A percentile compares a stretch with the other conserved stretches of the same genome.
Evolutionary conservation across 768 basidiomycete genomes (phyloP).

Genomic region (Tricholoma hemisulphureum): DNA sequence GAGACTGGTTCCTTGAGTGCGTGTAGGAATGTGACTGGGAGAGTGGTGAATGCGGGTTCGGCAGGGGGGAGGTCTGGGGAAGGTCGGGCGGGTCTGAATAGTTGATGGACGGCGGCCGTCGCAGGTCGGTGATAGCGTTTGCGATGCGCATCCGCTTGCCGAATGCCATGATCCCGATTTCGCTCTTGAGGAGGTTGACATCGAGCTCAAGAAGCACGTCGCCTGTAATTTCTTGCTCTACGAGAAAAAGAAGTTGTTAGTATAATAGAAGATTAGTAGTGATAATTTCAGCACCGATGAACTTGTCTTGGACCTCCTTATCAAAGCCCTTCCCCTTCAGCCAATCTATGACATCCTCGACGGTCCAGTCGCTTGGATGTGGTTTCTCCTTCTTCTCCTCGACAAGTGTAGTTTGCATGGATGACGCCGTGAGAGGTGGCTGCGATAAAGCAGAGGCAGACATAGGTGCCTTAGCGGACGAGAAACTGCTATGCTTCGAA

Average conservation of each 20-base stretch:
- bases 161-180: conserved; percentile 91
- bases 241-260: conserved; percentile 8
- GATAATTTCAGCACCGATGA: conserved; percentile 59
- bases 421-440: conserved; percentile 15
- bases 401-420: conserved; percentile 16
- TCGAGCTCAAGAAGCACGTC: conserved; percentile 96
- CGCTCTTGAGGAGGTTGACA: conserved; percentile 82
- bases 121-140: conserved; percentile 88
- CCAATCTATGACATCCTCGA: conserved; percentile 92
- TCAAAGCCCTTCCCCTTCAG: conserved; percentile 82
- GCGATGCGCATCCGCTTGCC: conserved; percentile 93
- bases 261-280: background rate
- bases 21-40: conserved; percentile 33
- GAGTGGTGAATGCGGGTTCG: conserved; percentile 17
- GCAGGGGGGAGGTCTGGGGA: conserved; percentile 33
- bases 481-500: conserved; percentile 45
- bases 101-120: conserved; percentile 63
- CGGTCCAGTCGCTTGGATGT: conserved; percentile 74
- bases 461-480: conserved; percentile 14
- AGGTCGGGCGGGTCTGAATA: conserved; percentile 46
- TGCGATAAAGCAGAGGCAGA: conserved; percentile 9
- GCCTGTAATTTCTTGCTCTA: conserved; percentile 98
- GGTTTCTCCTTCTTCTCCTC: conserved; percentile 24
- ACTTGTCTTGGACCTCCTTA: conserved; percentile 76
- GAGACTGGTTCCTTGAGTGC: conserved; percentile 42